Base-by-base conservation (phyloP, 805 yeast genomes). In the Saturnispora halmiae region DNA sequence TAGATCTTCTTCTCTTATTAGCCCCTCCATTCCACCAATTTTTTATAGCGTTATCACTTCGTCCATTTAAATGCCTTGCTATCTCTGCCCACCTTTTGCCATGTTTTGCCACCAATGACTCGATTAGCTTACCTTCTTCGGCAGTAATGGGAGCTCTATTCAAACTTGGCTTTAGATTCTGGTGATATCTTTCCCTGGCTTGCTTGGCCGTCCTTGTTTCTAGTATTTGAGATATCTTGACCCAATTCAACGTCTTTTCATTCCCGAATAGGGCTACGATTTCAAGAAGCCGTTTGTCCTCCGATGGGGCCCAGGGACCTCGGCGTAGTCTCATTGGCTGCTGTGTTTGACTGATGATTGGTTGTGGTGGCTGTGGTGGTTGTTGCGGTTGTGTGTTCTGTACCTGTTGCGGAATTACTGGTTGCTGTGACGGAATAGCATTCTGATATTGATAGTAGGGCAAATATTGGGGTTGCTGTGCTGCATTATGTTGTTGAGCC, bases 21-120 rank as follows among this genome's bases (percentile, higher is more conserved):
- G 94, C 90, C 7, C 95, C 94, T 4, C 95, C 94, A 55, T 85
- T 85, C 95, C 95, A 86, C 95, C 95, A 87, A 62, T 87, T 87
- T 57, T 85, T 85, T 52, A 85, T 84, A 16, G 94, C 87, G 58
- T 85, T 86, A 59, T 86, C 96, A n/a, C 82, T 72, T 40, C 96
- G 67, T 2, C 95, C 95, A 46, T 82, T 80, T 43, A 86, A 64
- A 59, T 85, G 94, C 39, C 95, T 72, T 14, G 95, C 85, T 34
- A 86, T 87, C 54, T 84, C 95, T 0, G 96, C 95, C 96, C 96
- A 86, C 51, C 83, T 72, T 59, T 86, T 85, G 34, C 96, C 96
- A 56, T 83, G 75, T 48, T 76, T 73, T 9, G 67, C 72, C 31
- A 87, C 95, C 41, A 87, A 68, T 47, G 76, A 77, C 62, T 86